Percentiles rank a stretch among this genome's conserved stretches.
Conservation (phyloP, 2,329 filamentous ascomycete species). For the Chalara sp. region DNA sequence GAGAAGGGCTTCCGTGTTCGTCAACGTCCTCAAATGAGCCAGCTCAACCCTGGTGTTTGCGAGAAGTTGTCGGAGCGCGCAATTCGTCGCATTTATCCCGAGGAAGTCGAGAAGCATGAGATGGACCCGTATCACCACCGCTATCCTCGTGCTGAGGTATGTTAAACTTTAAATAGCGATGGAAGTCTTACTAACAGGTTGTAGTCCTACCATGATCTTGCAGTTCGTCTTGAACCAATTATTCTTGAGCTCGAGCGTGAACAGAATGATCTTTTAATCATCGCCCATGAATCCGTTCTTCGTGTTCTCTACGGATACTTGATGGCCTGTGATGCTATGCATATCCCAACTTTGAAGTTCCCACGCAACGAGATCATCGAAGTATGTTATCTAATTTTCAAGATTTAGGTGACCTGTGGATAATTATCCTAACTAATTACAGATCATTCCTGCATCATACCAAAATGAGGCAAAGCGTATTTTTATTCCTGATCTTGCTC, state of each 20-base stretch:
- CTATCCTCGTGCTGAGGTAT: conserved; percentile 87
- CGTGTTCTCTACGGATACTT: conserved; percentile 95
- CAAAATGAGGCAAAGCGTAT: conserved; percentile 93
- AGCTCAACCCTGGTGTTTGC: conserved; percentile 92
- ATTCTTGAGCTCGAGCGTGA: conserved; percentile 96
- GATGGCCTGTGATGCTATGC: conserved; percentile 95
- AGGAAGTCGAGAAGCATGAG: conserved; percentile 89
- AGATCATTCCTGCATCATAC: conserved; percentile 92
- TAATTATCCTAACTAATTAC: neutral
- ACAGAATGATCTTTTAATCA: conserved; percentile 95
- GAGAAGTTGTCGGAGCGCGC: conserved; percentile 83
- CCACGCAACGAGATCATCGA: conserved; percentile 97
- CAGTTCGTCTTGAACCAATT: conserved; percentile 95
- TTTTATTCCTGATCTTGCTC: conserved; percentile 64
- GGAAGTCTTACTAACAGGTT: neutral
- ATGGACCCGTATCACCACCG: conserved; percentile 94
- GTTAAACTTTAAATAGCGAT: conserved; percentile 8
- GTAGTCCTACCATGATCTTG: conserved; percentile 94
- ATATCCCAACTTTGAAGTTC: conserved; percentile 89
- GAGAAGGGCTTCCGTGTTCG: conserved; percentile 77
- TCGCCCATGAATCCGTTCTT: conserved; percentile 95
- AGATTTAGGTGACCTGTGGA: neutral
- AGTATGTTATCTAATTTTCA: conserved; percentile 32
- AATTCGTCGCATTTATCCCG: conserved; percentile 76
- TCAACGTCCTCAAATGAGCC: conserved; percentile 92